Base-by-base conservation (phyloP, 345 rosid species). In the Camelina sativa region DNA sequence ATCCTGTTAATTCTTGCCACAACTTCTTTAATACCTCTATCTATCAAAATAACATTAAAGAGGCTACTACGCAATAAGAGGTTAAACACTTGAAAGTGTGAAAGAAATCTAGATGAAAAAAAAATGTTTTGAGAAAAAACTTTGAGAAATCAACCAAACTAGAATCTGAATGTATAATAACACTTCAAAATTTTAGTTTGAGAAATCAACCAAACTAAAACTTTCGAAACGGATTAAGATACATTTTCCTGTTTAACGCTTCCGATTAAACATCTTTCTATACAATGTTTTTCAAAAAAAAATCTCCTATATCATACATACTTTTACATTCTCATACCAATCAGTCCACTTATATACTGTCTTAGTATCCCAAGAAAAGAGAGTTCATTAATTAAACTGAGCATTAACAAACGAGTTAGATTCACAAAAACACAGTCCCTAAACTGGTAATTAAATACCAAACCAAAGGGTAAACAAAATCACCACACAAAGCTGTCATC, bases 401-500 rank as follows among this genome's bases (percentile, higher is more conserved):
- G 0, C 30, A 28, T 28, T 28, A 68, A 4, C 32, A 13, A 43
- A 52, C 41, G 2, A 67, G 16, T n/a, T n/a, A 0, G 17, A 46
- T n/a, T 52, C 32, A 11, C 6, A 54, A 5, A 52, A 25, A 8
- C 34, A 56, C 59, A 74, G 59, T 56, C 72, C 65, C 52, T 4
- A 58, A 56, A 46, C 58, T 46, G 8, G 76, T 64, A 73, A 64
- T 64, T 64, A 64, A 0, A 73, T 13, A 9, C 3, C 0, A 54
- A 73, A 64, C 7, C 28, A 7, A 44, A 64, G 65, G 53, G 44
- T 67, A 58, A 66, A 48, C 2, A 35, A 37, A 37, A 59, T 17
- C 50, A 8, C 43, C 28, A 38, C 16, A 11, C 48, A 51, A 67
- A 75, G 79, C 73, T 67, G 79, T 75, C 79, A 75, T 50, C 73